These are phyloP conservation scores for Millerozyma acaciae DNA, from an alignment of 805 yeast species.

Conservation along the genomic window DNA sequence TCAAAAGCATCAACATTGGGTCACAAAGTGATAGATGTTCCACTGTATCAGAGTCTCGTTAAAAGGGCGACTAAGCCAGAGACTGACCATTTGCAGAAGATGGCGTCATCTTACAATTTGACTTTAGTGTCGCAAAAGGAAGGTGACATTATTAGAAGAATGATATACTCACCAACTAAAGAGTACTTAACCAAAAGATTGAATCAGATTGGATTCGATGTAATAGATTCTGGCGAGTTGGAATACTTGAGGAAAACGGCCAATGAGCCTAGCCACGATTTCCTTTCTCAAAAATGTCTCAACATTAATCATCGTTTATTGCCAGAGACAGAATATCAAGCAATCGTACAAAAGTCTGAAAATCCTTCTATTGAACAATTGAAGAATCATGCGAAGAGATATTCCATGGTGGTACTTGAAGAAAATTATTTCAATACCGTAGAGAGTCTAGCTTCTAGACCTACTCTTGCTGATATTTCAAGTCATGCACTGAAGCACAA, in stretches of 20 bases:
- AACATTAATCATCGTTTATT: too few species aligned
- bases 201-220: constrained; percentile 7
- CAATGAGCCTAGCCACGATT: constrained; percentile 9
- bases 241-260: constrained; percentile 15
- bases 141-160: too few species aligned
- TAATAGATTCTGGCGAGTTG: constrained; percentile 9
- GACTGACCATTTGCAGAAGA: constrained; percentile 1
- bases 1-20: neutral
- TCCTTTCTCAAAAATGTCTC: constrained; percentile 26
- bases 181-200: constrained; percentile 16
- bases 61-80: constrained; percentile 2
- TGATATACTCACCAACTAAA: too few species aligned
- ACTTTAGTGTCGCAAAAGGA: too few species aligned
- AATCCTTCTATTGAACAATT: constrained; percentile 3
- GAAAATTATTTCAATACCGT: constrained; percentile 5
- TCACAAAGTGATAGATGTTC: neutral
- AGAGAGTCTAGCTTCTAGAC: constrained; percentile 8
- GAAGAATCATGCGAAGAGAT: neutral
- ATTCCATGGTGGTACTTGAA: constrained; percentile 9
- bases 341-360: neutral
- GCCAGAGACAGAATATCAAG: constrained; percentile 2
- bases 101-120: too few species aligned
- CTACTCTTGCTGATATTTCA: constrained; percentile 12
- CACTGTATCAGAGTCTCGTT: neutral
- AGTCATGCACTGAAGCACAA: constrained; percentile 19